Base-by-base conservation (phyloP, 2,329 filamentous ascomycete species). In the Colletotrichum orbiculare region DNA sequence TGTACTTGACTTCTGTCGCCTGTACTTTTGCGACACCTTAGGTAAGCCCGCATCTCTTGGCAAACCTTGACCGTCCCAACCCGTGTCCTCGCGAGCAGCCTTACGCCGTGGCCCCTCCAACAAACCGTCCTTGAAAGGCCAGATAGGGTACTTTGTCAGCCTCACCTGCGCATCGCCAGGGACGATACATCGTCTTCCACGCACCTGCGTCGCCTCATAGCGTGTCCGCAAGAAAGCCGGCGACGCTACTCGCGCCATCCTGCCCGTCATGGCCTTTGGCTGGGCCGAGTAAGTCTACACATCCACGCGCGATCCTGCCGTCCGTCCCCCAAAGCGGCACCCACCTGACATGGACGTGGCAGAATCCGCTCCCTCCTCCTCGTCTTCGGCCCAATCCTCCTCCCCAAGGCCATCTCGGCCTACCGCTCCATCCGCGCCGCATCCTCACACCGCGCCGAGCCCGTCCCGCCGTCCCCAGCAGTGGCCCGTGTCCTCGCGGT, bases 321-420 rank as follows among this genome's bases (percentile, higher is more conserved):
- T 17, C 56, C 45, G 54, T 17, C 33, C 43, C 49, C 56, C 17
- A 15, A 11, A 12, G 17, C 25, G 15, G 13, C 48, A 37, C 25
- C 17, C 13, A 37, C 33, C 41, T 46, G 12, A 58, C 60, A 56
- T 33, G 8, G 12, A 38, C 25, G 12, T 17, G 13, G 58, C 68
- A 87, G 83, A 57, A 79, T 88, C 71, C 84, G 85, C 69, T 83
- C 85, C 71, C 78, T 88, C 68, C 74, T 83, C 72, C 75, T 89
- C 72, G 85, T 89, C 79, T 84, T 94, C 74, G 92, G 89, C 3
- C 92, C 92, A 38, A 82, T 92, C 68, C 80, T 94, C 69, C 76
- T 95, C 43, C 90, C 91, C 55, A 88, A 87, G 71, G 82, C 84
- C 62, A 80, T 93, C 62, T 77, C 81, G 66, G 89, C 86, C 81